Evolutionary conservation across 257 asterid genomes (phyloP), one percentile per base, ranked within the genome.

Genomic region (Fraxinus americana): DNA sequence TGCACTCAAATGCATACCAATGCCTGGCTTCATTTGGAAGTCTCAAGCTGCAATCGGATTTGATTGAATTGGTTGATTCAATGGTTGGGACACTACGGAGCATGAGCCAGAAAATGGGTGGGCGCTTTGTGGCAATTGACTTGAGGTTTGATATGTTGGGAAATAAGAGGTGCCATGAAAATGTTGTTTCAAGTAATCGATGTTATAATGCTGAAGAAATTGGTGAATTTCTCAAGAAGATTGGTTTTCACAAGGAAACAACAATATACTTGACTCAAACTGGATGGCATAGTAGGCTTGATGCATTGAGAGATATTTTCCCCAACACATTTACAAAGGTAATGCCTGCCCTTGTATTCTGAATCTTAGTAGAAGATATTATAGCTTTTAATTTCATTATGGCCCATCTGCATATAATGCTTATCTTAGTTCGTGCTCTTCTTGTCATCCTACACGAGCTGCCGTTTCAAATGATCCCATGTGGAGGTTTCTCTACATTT

Each of bases 271-370:
- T 91, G 43, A 90, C 95, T 78, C 94, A 88, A 50, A 77, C 85
- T 1, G 85, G 90, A 75, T 86, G 95, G 94, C 83, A 86, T 29
- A 36, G 43, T 14, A 82, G 85, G 70, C 87, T 91, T 14, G 72
- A 81, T 77, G 82, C 83, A 25, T 54, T 92, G 57, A 88, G 97
- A 70, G 66, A 85, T 45, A 54, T 72, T 71, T 92, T 88, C 32
- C 94, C 97, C 57, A 85, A 90, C 71, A 87, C 92, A 16, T 89
- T 86, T 30, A 90, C 92, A 50, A 92, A 90, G 97, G 97, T 90
- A 80, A 71, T 27, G 2, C 17, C 7, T 48, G 48, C 48, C 13
- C 48, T 41, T 41, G 0, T 10, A 12, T 45, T 45, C 5, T 13
- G 19, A 45, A 45, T 12, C 54, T 45, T 45, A 45, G 19, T 14